Evolutionary conservation across 805 yeast species (phyloP), one percentile per base, ranked within the genome.

Genomic region (Ogataea trehaloabstinens): DNA sequence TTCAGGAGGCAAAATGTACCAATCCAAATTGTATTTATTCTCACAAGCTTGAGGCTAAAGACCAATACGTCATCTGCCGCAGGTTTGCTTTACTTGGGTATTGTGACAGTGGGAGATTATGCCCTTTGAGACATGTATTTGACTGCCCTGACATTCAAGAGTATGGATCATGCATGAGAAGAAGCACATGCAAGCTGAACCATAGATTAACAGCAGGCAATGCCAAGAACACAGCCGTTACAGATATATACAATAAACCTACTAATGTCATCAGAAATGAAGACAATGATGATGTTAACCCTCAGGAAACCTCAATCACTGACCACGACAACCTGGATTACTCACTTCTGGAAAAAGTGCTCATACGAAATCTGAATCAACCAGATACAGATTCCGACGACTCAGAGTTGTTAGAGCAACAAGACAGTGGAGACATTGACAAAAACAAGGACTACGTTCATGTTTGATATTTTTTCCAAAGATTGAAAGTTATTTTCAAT

Each of bases 81-180:
- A 78, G 74, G 20, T 86, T 85, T 64, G 73, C 90, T 4, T 50
- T 80, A 24, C 75, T 76, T 13, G 89, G 90, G 1, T 83, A 74
- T 63, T 86, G 95, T 58, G 73, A 66, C 21, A 58, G 74, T 18
- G 95, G 93, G 0, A 52, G 61, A 19, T 46, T 52, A 21, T 85
- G 95, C 53, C 67, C 72, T 5, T 70, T 73, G 32, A 58, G 71
- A 24, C 95, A 85, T 53, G 59, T 63, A 12, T 72, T 67, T 48
- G 75, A 76, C 41, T 85, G 95, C 60, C 91, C 95, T 0, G 91
- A 85, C 52, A 74, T 71, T 48, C 81, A 76, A 46, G 79, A 76
- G 43, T 65, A 66, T n/a, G 83, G 82, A 10, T 52, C 48, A 22
- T 85, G 95, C 56, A 68, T 77, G 1, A 60, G 76, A 37, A 76